Conservation (phyloP, 345 rosid species). For the Dipteronia dyeriana region DNA sequence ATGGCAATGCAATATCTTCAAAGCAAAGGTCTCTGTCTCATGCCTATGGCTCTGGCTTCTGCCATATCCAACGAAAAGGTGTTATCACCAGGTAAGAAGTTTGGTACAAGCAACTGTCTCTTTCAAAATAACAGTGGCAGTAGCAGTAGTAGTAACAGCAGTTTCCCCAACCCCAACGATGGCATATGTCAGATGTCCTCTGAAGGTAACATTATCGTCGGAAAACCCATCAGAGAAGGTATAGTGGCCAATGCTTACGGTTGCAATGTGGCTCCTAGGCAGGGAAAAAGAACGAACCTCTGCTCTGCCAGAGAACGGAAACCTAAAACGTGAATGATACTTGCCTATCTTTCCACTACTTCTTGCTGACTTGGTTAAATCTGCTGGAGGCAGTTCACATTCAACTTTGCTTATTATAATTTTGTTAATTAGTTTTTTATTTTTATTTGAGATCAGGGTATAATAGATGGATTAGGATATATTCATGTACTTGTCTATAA, state of each 20-base stretch:
- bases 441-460: background rate
- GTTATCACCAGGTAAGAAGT: conserved; percentile 24
- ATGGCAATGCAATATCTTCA: conserved; percentile 60
- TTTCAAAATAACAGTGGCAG: conserved; percentile 21
- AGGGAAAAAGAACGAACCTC: conserved; percentile 12
- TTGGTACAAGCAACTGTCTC: conserved; percentile 13
- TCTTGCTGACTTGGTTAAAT: background rate
- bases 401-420: background rate
- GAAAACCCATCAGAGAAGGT: conserved; percentile 21
- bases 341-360: background rate
- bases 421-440: background rate
- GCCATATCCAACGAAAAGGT: conserved; percentile 42
- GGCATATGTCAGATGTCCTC: conserved; percentile 5
- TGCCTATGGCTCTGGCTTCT: conserved; percentile 54
- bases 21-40: conserved; percentile 58
- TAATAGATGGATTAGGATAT: background rate
- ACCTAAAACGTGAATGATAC: background rate
- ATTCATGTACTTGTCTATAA: background rate
- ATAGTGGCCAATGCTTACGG: conserved; percentile 13
- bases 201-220: conserved; percentile 5
- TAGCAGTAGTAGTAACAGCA: conserved; percentile 24
- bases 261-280: conserved; percentile 23
- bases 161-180: conserved; percentile 18
- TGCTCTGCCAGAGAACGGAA: conserved; percentile 15
- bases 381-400: background rate